Evolutionary conservation across 2,329 filamentous ascomycete species (phyloP).

Genomic region (Calonectria pseudoturangicola): DNA sequence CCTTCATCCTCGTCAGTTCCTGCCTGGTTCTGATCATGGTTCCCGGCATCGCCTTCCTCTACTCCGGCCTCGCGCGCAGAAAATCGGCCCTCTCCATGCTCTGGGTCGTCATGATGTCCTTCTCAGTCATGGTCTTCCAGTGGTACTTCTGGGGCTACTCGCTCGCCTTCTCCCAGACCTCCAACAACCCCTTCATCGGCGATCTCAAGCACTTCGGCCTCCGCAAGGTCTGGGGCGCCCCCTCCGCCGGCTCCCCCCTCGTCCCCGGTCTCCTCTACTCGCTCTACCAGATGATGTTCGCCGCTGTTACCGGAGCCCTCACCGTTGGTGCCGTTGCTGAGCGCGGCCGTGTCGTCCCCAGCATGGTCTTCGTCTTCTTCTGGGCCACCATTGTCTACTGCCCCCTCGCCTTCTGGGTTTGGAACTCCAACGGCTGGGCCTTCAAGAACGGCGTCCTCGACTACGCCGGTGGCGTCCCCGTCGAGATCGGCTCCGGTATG

Average conservation of each 20-base stretch:
- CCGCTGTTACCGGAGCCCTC: conserved; percentile 92
- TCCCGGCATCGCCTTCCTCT: conserved; percentile 96
- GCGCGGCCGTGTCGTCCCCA: conserved; percentile 92
- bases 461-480: conserved; percentile 96
- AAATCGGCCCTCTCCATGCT: conserved; percentile 98
- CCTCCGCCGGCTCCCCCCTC: conserved; percentile 91
- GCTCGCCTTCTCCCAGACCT: conserved; percentile 88
- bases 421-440: conserved; percentile 96
- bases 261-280: conserved; percentile 93
- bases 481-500: conserved; percentile 96
- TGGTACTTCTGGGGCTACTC: conserved; percentile 99
- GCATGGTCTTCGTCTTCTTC: conserved; percentile 96
- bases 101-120: conserved; percentile 97
- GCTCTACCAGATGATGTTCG: conserved; percentile 99
- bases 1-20: conserved; percentile 91
- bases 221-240: conserved; percentile 86
- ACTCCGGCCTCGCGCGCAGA: conserved; percentile 96
- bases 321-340: conserved; percentile 94
- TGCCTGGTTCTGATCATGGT: conserved; percentile 98
- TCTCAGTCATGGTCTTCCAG: conserved; percentile 94
- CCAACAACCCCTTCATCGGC: conserved; percentile 93
- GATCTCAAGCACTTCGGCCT: conserved; percentile 93
- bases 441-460: conserved; percentile 94
- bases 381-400: conserved; percentile 99
- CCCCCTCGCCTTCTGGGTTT: conserved; percentile 96